Base-by-base conservation (phyloP, 768 basidiomycete species). In the Leccinellum luteum region DNA sequence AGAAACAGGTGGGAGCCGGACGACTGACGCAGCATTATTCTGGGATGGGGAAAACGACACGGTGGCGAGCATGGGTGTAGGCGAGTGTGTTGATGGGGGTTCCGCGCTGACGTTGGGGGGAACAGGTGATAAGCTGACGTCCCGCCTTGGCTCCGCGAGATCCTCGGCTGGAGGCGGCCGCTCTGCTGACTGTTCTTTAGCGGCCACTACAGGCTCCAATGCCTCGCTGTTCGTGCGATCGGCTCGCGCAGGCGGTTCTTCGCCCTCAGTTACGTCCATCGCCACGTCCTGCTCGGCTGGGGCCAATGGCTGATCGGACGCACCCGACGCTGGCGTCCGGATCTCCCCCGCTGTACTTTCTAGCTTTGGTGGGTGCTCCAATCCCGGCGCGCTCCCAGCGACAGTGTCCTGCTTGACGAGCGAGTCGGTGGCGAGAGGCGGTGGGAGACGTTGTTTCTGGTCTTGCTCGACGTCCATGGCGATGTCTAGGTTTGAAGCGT, bases 401-500 rank as follows among this genome's bases (percentile, higher is more conserved):
- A 35, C 60, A 23, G 28, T 25, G 49, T 54, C 31, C 35, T 61
- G 51, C 45, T 57, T 56, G 23, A 47, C 17, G 28, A 23, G 45
- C 32, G 27, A 32, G 41, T 43, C 48, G 28, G 41, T 51, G 44
- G 45, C 1, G 45, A 47, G 44, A 21, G n/a, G 19, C 14, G 27
- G 52, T 35, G 27, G 55, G n/a, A 52, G 44, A 44, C 38, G 53
- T 43, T 57, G 58, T 17, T 58, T 54, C 23, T 41, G 54, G 32
- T 56, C 56, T 31, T 61, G 48, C 54, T 71, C 69, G 19, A 62
- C 52, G 58, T 65, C 62, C 67, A 71, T 69, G 47, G 59, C 58
- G 52, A 62, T 47, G 53, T 63, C 52, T 1, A 38, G 43, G 17
- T 27, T 55, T 1, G 3, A 15, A n/a, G 21, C 1, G 15, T 45